phyloP scores from a whole-genome alignment of 805 yeast genomes.

The Kluyveromyces dobzhanskii region DNA sequence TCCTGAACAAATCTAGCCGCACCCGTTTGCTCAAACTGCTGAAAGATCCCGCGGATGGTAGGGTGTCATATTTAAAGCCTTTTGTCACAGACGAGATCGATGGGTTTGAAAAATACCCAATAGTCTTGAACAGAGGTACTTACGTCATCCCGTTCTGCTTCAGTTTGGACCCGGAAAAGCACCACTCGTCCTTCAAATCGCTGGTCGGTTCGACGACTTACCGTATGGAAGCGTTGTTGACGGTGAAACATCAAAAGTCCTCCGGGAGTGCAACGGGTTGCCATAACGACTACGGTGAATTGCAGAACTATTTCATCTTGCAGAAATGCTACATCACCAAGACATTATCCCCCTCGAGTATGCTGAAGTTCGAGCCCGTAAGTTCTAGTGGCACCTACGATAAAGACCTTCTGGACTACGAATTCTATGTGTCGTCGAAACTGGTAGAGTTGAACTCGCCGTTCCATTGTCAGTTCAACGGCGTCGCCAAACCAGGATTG shows the following conservation, averaged over 20 bases:
- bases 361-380: constrained; percentile 1
- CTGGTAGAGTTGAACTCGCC: constrained; percentile 6
- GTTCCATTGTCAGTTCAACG: constrained; percentile 6
- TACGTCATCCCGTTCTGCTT: constrained; percentile 8
- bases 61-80: constrained; percentile 3
- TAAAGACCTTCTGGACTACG: constrained; percentile 5
- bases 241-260: neutral
- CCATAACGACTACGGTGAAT: neutral
- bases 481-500: neutral
- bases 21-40: neutral
- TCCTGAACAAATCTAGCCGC: too few relatives aligned
- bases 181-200: constrained; percentile 9
- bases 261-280: too few relatives aligned
- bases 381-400: constrained; percentile 2
- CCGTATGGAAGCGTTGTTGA: constrained; percentile 7
- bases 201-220: constrained; percentile 11
- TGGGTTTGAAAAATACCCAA: neutral
- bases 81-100: constrained; percentile 4
- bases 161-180: constrained; percentile 7
- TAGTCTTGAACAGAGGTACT: constrained; percentile 5
- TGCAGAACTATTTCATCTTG: constrained; percentile 4
- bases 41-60: neutral
- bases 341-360: constrained; percentile 2
- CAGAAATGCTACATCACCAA: constrained; percentile 3
- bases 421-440: constrained; percentile 5